phyloP scores from a whole-genome alignment of 163 green algal species.

The Picocystis sp. region DNA sequence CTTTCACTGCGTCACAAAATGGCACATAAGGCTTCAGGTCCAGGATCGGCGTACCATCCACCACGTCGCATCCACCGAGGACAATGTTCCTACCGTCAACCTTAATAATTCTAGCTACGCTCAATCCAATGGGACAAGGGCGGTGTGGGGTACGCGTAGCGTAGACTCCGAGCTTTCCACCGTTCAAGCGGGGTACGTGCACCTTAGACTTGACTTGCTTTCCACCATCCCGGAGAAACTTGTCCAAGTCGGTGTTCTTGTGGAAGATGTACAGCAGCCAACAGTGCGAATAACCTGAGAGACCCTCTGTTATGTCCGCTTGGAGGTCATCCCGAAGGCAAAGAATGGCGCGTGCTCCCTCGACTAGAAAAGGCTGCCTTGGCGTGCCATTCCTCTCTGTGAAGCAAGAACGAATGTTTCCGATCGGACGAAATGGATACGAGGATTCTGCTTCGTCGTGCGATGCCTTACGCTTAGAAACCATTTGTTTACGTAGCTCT shows the following conservation, averaged over 20 bases:
- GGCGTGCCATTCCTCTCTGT: constrained; percentile 67
- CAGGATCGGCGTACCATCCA: constrained; percentile 72
- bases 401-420: not conserved
- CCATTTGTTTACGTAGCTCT: too few species aligned
- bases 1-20: constrained; percentile 50
- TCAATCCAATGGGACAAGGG: constrained; percentile 20
- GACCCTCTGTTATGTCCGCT: constrained; percentile 42
- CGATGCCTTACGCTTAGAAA: too few species aligned
- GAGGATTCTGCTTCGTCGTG: too few species aligned
- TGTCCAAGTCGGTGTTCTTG: constrained; percentile 62
- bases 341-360: constrained; percentile 33
- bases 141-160: constrained; percentile 73
- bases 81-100: constrained; percentile 4
- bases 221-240: not conserved
- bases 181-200: constrained; percentile 65
- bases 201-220: constrained; percentile 45
- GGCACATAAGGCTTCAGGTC: constrained; percentile 90
- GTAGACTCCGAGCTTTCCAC: constrained; percentile 53
- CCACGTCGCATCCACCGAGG: constrained; percentile 20
- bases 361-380: constrained; percentile 68
- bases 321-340: constrained; percentile 34
- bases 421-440: too few species aligned
- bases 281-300: constrained; percentile 68
- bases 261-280: constrained; percentile 94
- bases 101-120: constrained; percentile 1